Base-by-base conservation (phyloP, 345 rosid genomes). In the Clarkia xantiana region DNA sequence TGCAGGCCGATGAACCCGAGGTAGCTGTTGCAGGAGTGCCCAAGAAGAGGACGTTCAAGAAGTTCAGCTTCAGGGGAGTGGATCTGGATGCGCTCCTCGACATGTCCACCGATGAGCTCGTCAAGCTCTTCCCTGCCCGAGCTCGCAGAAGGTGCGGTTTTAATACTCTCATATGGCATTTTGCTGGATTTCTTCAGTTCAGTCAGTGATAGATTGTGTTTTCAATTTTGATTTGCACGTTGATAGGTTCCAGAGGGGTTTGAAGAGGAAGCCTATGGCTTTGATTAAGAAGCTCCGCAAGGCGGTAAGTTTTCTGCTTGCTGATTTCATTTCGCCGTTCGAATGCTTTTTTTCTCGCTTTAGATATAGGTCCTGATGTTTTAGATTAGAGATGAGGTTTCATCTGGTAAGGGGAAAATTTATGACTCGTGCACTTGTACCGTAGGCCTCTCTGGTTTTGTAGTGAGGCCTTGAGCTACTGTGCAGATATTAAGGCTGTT, bases 71-170 rank as follows among this genome's bases (percentile, higher is more conserved):
- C 73, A 59, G 73, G 22, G 81, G 81, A 13, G 75, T 76, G 12
- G 78, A 72, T 65, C 51, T 72, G 64, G 78, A 76, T 49, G 78
- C 75, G 9, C 75, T 87, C 51, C 77, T 87, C 17, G 96, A 87
- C 54, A 87, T 87, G 94, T 75, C 87, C 49, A 81, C 91, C 5
- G 96, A 88, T 51, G 91, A 88, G 40, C 94, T 88, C 45, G 97
- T 84, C 38, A 77, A 84, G 79, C 89, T 88, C 69, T 84, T 88
- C 71, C 50, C 52, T 14, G 67, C 97, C 39, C 86, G 97, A 41
- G 80, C 84, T 65, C 94, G 97, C 67, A 79, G 96, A 79, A 87
- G 96, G 96, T 79, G 13, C n/a, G 13, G 3, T 36, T 1, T 36
- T 15, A 15, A 7, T 5, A 29, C 16, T 0, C 12, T 41, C 34